Evolutionary conservation across 768 basidiomycete species (phyloP).

Genomic region (Panus rudis): DNA sequence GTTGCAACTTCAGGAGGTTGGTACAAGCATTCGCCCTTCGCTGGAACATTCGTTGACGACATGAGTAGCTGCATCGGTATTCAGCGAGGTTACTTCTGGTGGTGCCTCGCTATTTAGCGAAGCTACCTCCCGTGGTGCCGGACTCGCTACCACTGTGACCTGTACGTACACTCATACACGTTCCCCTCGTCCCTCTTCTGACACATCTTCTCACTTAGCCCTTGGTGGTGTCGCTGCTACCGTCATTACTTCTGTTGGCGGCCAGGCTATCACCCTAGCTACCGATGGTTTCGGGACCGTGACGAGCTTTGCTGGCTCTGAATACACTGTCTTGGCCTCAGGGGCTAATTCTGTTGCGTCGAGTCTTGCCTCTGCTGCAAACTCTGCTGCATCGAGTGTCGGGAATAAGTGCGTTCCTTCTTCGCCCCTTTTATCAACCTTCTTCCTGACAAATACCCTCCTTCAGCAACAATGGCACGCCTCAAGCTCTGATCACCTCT

Average conservation of each 20-base stretch:
- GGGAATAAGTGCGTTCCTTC: neutral
- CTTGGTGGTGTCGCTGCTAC: constrained; percentile 46
- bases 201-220: constrained; percentile 29
- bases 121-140: constrained; percentile 24
- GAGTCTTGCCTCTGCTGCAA: neutral
- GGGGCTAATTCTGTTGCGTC: constrained; percentile 7
- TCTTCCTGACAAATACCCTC: neutral
- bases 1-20: constrained; percentile 10
- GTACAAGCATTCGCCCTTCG: no score
- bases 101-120: constrained; percentile 19
- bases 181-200: neutral
- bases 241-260: constrained; percentile 52
- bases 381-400: neutral
- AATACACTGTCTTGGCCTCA: constrained; percentile 35
- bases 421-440: no score
- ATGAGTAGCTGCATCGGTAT: constrained; percentile 24
- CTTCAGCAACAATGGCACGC: no score
- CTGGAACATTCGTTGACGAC: constrained; percentile 25
- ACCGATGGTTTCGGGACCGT: constrained; percentile 29
- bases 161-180: neutral
- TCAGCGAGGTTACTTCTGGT: constrained; percentile 20
- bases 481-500: no score
- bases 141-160: constrained; percentile 18
- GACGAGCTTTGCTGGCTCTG: constrained; percentile 47
- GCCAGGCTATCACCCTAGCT: constrained; percentile 54